Percentiles rank a stretch among this genome's conserved stretches.
Evolutionary conservation across 495 filamentous ascomycete genomes (phyloP).

Genomic region (Penicillium cosmopolitanum): DNA sequence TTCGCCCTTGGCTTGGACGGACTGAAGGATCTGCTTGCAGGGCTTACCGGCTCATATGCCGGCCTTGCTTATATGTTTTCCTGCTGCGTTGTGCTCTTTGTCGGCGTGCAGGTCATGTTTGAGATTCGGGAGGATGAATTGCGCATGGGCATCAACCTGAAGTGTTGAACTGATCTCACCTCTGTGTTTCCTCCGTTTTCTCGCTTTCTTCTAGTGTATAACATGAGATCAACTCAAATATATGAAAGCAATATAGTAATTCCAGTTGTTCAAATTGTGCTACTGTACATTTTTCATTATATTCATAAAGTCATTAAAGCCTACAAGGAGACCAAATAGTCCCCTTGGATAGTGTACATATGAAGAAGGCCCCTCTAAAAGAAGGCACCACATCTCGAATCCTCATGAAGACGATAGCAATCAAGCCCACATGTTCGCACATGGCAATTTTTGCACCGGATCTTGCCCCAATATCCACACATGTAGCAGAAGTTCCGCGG

Average conservation of each 20-base stretch:
- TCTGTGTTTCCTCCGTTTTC: too few relatives aligned
- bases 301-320: conserved; percentile 30
- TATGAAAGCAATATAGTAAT: conserved; percentile 6
- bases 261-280: conserved; percentile 10
- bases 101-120: conserved; percentile 94
- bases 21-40: conserved; percentile 70
- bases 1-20: conserved; percentile 94
- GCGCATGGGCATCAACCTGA: conserved; percentile 80
- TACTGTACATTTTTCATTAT: conserved; percentile 30
- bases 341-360: conserved; percentile 20
- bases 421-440: conserved; percentile 78
- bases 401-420: conserved; percentile 78
- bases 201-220: not conserved
- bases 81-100: conserved; percentile 75
- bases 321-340: not conserved
- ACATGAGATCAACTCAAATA: conserved; percentile 2
- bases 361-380: conserved; percentile 28
- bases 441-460: conserved; percentile 84
- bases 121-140: conserved; percentile 85
- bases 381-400: conserved; percentile 75
- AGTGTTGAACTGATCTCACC: conserved; percentile 60
- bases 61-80: conserved; percentile 73
- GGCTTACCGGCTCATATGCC: conserved; percentile 73
- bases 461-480: conserved; percentile 91
- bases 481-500: conserved; percentile 79